These are phyloP conservation scores for Pachyrhizus erosus DNA, from an alignment of 306 rosid genomes.

Conservation along the genomic window DNA sequence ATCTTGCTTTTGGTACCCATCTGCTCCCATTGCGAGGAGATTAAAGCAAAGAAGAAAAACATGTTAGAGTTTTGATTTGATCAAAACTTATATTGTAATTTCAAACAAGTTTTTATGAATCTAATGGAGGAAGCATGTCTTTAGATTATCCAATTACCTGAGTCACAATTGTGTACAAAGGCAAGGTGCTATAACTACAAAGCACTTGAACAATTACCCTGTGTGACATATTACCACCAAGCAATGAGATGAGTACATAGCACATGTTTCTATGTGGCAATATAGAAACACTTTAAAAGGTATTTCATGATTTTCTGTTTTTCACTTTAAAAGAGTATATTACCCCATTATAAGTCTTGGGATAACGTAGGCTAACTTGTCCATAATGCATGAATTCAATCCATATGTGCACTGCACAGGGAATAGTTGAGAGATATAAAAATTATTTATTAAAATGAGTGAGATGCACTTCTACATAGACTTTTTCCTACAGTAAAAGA, in stretches of 20 bases:
- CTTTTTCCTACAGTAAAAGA: no score
- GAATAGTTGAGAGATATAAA: not conserved
- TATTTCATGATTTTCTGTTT: constrained; percentile 15
- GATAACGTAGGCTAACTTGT: constrained; percentile 64
- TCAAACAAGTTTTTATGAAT: not conserved
- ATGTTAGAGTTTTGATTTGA: constrained; percentile 25
- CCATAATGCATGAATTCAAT: constrained; percentile 87
- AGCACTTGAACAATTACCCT: constrained; percentile 91
- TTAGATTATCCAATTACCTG: constrained; percentile 59
- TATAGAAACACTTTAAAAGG: not conserved
- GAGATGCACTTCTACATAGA: not conserved
- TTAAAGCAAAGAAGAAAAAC: not conserved
- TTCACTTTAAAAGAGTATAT: constrained; percentile 15
- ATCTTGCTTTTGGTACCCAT: constrained; percentile 69
- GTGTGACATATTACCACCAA: constrained; percentile 39
- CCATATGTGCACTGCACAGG: constrained; percentile 78
- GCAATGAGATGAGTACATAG: constrained; percentile 35
- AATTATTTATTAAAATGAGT: not conserved
- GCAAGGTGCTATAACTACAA: constrained; percentile 91
- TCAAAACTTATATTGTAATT: not conserved
- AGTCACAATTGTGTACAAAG: constrained; percentile 75
- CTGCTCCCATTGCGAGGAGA: constrained; percentile 49
- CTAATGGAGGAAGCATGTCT: not conserved
- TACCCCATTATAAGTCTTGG: constrained; percentile 91
- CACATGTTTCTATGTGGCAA: constrained; percentile 14